Percentiles rank a stretch among this genome's conserved stretches.
Evolutionary conservation across 306 rosid species (phyloP).

Genomic region (Pterocarpus macrocarpus): DNA sequence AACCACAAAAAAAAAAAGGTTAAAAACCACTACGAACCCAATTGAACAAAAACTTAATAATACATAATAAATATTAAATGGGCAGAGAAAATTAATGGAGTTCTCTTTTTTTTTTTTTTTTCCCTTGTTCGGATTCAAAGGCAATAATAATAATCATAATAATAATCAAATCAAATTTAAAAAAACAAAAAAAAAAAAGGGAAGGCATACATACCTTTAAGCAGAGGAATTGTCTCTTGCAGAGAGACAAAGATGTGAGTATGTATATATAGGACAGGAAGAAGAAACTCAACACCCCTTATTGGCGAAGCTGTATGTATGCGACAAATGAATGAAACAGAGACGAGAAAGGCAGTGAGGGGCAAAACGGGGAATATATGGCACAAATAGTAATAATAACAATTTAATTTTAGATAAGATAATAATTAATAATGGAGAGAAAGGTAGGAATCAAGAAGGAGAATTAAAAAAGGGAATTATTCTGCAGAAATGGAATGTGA

Average conservation of each 20-base stretch:
- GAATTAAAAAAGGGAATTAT: not conserved
- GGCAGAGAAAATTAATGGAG: slow-evolving; percentile 10
- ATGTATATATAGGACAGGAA: slow-evolving; percentile 22
- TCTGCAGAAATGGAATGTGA: slow-evolving; percentile 58
- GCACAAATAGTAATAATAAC: not conserved
- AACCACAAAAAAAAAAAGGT: not conserved
- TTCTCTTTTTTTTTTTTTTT: slow-evolving; percentile 9
- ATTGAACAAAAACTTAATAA: slow-evolving; percentile 37
- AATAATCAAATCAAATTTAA: not conserved
- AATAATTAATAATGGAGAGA: not conserved
- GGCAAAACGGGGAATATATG: slow-evolving; percentile 53
- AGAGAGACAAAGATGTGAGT: slow-evolving; percentile 39
- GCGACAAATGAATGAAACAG: slow-evolving; percentile 60
- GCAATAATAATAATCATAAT: slow-evolving; percentile 9
- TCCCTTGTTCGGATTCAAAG: slow-evolving; percentile 14
- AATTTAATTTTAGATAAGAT: not conserved
- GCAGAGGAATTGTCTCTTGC: slow-evolving; percentile 44
- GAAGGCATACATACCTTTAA: slow-evolving; percentile 64
- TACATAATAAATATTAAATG: not conserved
- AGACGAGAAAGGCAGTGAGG: slow-evolving; percentile 26
- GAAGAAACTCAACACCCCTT: slow-evolving; percentile 29
- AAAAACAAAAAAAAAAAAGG: not conserved
- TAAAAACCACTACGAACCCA: not conserved
- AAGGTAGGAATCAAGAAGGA: not conserved
- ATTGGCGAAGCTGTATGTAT: slow-evolving; percentile 47